Percentiles rank a stretch among this genome's conserved stretches.
Evolutionary conservation across 805 yeast species (phyloP).

Genomic region (Metschnikowia corniflorae): DNA sequence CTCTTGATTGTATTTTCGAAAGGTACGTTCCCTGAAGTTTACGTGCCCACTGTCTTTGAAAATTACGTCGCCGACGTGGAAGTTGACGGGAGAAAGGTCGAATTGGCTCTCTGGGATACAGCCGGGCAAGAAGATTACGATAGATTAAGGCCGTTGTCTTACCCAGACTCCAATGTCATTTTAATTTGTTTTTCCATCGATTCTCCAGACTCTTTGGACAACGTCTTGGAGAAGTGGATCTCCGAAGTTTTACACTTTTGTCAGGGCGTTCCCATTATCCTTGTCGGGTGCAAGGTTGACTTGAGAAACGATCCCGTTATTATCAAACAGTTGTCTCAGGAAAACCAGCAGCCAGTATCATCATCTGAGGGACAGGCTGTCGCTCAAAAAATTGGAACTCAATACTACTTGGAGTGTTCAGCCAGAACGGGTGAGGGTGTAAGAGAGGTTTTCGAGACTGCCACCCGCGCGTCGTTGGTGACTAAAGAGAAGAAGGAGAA

Average conservation of each 20-base stretch:
- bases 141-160: slow-evolving; percentile 40
- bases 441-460: slow-evolving; percentile 29
- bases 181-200: slow-evolving; percentile 38
- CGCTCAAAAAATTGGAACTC: slow-evolving; percentile 28
- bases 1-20: slow-evolving; percentile 30
- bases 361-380: slow-evolving; percentile 26
- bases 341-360: slow-evolving; percentile 22
- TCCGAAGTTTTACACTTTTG: slow-evolving; percentile 40
- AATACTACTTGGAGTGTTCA: slow-evolving; percentile 36
- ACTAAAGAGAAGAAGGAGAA: slow-evolving; percentile 28
- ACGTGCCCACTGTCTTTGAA: slow-evolving; percentile 68
- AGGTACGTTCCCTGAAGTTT: slow-evolving; percentile 31
- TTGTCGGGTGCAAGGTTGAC: slow-evolving; percentile 39
- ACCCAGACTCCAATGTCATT: slow-evolving; percentile 37
- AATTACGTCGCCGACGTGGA: slow-evolving; percentile 94
- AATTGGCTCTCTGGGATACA: slow-evolving; percentile 41
- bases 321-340: slow-evolving; percentile 26
- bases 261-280: slow-evolving; percentile 31
- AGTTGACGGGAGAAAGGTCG: slow-evolving; percentile 58
- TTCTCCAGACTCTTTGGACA: slow-evolving; percentile 30
- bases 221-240: slow-evolving; percentile 39
- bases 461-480: slow-evolving; percentile 29
- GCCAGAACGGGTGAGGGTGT: slow-evolving; percentile 33
- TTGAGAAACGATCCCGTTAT: slow-evolving; percentile 27
- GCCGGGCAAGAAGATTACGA: slow-evolving; percentile 31